These are phyloP conservation scores for Xerocomus cyaneibrunnescens DNA, from an alignment of 1,284 basidiomycete species.

Conservation along the genomic window DNA sequence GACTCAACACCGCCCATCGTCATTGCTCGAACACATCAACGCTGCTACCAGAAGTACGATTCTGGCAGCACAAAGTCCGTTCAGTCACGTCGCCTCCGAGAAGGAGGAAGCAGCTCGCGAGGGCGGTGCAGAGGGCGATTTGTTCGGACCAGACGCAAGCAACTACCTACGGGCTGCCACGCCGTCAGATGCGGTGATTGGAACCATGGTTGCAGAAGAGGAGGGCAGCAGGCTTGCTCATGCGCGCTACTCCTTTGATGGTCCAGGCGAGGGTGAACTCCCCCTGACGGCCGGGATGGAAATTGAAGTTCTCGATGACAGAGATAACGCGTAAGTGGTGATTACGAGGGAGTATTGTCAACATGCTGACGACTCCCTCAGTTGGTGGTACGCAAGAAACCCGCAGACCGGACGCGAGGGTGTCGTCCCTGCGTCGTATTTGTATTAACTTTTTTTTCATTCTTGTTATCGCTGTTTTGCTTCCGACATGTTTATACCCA, in stretches of 20 bases:
- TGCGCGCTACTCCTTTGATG: conserved; percentile 79
- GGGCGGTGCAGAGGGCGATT: conserved; percentile 37
- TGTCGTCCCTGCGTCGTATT: conserved; percentile 86
- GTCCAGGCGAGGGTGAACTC: conserved; percentile 73
- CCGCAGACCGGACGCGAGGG: conserved; percentile 76
- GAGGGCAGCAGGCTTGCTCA: conserved; percentile 70
- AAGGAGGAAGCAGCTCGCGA: conserved; percentile 52
- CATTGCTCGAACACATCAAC: conserved; percentile 84
- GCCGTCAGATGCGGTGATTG: conserved; percentile 68
- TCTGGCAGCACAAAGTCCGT: conserved; percentile 55
- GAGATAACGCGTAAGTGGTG: conserved; percentile 70
- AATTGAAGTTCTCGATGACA: conserved; percentile 75
- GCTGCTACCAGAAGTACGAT: conserved; percentile 81
- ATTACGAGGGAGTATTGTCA: not conserved
- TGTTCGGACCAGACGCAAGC: conserved; percentile 70
- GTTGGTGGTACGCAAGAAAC: conserved; percentile 93
- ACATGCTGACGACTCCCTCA: conserved; percentile 32
- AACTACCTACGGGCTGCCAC: conserved; percentile 76
- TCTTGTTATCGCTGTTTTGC: conserved; percentile 32
- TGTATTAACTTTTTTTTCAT: conserved; percentile 54
- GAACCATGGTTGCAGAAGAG: conserved; percentile 55
- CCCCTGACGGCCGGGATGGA: conserved; percentile 67
- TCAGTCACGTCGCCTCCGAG: conserved; percentile 46
- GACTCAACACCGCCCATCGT: conserved; percentile 71
- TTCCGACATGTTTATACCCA: conserved; percentile 35